phyloP scores from a whole-genome alignment of 2,329 filamentous ascomycete genomes.

The Keithomyces neogunnii region DNA sequence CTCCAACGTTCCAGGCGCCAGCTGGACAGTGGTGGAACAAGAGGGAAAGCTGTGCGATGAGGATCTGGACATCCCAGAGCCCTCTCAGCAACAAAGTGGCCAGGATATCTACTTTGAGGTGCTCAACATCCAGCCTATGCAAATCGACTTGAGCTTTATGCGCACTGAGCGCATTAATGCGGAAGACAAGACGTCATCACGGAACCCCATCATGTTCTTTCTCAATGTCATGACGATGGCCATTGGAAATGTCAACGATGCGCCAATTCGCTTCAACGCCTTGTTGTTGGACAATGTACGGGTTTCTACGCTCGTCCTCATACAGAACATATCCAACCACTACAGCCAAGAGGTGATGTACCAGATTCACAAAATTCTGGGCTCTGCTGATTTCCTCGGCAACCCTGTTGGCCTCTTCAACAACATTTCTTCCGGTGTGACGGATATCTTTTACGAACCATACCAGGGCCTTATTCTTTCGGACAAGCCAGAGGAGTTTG shows the following conservation, averaged over 20 bases:
- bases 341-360: slow-evolving; percentile 95
- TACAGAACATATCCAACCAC: slow-evolving; percentile 83
- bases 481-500: slow-evolving; percentile 89
- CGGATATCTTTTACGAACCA: slow-evolving; percentile 98
- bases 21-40: slow-evolving; percentile 60
- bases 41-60: slow-evolving; percentile 86
- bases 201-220: slow-evolving; percentile 96
- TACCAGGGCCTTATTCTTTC: slow-evolving; percentile 97
- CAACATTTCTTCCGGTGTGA: slow-evolving; percentile 93
- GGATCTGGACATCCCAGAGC: slow-evolving; percentile 83
- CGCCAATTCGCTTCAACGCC: slow-evolving; percentile 86
- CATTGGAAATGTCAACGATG: slow-evolving; percentile 97
- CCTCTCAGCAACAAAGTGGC: slow-evolving; percentile 71
- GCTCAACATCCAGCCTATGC: slow-evolving; percentile 95
- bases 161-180: slow-evolving; percentile 94
- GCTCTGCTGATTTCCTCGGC: slow-evolving; percentile 93
- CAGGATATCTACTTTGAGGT: slow-evolving; percentile 98
- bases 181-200: slow-evolving; percentile 83
- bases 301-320: slow-evolving; percentile 74
- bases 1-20: slow-evolving; percentile 82
- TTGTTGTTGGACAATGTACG: slow-evolving; percentile 92
- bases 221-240: slow-evolving; percentile 99
- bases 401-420: slow-evolving; percentile 98
- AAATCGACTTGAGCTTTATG: slow-evolving; percentile 94
- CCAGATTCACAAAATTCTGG: slow-evolving; percentile 94